Base-by-base conservation (phyloP, 2,329 filamentous ascomycete species). In the Apiospora kogelbergensis region DNA sequence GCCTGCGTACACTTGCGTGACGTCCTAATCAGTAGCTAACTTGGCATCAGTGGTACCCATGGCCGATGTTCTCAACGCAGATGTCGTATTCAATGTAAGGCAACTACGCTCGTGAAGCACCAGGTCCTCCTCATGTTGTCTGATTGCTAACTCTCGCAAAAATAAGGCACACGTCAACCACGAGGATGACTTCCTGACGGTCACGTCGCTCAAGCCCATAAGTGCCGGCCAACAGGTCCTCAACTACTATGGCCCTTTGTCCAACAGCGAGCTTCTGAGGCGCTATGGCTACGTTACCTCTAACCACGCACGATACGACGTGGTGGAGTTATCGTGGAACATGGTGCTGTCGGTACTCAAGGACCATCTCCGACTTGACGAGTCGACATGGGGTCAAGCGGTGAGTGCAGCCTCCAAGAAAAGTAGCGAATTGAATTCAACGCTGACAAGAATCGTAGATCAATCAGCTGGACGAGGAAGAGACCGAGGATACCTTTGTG, bases 51-150 rank as follows among this genome's bases (percentile, higher is more conserved):
- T 97, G 93, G 92, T 97, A 0, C 94, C 94, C 1, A 88, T 98
- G 83, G 94, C 94, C 1, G 95, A 97, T 77, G 90, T 97, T 76
- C 85, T 98, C 41, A 97, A 97, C 75, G 93, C 94, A 0, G 93
- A 97, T 78, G 94, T 92, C 5, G 90, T 94, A 72, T 96, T 96
- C 79, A 97, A 97, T 73, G 92, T 91, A 74, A 74, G 85, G 78
- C 30, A n/a, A 33, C 11, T 11, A 64, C 10, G 42, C 33, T 5
- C n/a, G 11, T 24, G 20, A 30, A 11, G 11, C 7, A 20, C 6
- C 53, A 9, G 1, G 24, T 2, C 24, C 22, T 30, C 7, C 22
- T 5, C 2, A 26, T 17, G 1, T 26, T 7, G 46, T 17, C 7
- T 37, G 53, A 37, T 60, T 30, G 30, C 53, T 60, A 37, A 60